Evolutionary conservation across 306 rosid genomes (phyloP).

Genomic region (Pyrus communis): DNA sequence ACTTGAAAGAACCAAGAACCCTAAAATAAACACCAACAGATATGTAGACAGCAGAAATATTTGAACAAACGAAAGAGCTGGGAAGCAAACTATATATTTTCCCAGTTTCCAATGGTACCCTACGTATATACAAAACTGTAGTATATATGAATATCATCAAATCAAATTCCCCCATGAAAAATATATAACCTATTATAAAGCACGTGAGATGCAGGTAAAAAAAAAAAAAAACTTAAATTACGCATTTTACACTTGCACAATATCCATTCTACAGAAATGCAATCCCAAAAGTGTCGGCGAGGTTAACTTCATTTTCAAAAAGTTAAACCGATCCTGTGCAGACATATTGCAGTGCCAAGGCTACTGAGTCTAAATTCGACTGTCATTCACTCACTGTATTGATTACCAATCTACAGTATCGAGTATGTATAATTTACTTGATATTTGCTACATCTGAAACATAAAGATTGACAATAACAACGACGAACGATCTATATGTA

Average conservation of each 20-base stretch:
- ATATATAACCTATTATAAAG: not conserved
- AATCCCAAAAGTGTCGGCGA: constrained; percentile 12
- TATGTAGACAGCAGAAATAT: not conserved
- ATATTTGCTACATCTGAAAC: too few species aligned
- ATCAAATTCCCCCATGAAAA: not conserved
- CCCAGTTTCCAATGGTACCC: not conserved
- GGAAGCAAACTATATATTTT: not conserved
- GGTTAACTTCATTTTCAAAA: not conserved
- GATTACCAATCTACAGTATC: not conserved
- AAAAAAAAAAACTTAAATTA: not conserved
- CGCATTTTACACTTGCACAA: not conserved
- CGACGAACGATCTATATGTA: not conserved
- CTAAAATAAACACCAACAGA: not conserved
- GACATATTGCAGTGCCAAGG: not conserved
- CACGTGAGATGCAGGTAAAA: not conserved
- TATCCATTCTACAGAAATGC: not conserved
- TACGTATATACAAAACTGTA: not conserved
- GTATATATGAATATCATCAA: not conserved
- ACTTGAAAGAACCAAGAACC: not conserved
- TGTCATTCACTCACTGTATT: not conserved
- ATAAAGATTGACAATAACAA: not conserved
- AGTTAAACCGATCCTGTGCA: not conserved
- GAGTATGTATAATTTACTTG: not conserved
- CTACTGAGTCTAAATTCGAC: not conserved
- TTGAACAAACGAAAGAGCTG: not conserved